Conservation (phyloP, 371 early-diverging fungal species). For the Parasitella parasitica region DNA sequence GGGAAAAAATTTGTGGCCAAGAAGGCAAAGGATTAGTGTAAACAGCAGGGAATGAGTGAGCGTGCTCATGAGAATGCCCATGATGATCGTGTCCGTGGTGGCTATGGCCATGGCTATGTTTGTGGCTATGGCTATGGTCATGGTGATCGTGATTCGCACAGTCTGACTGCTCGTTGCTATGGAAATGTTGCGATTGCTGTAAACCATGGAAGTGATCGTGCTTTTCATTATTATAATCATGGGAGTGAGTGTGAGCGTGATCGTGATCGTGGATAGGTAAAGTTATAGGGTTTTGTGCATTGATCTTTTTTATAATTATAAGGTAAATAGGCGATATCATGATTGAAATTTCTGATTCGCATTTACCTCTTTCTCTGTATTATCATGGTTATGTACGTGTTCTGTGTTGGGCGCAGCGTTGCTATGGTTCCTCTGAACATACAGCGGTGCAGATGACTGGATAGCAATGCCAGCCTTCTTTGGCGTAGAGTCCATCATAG, state of each 20-base stretch:
- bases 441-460: constrained; percentile 12
- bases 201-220: constrained; percentile 10
- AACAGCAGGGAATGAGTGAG: constrained; percentile 37
- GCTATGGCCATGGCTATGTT: constrained; percentile 20
- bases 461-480: constrained; percentile 10
- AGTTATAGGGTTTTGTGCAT: neutral
- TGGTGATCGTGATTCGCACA: constrained; percentile 14
- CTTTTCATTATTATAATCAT: constrained; percentile 8
- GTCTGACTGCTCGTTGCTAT: no score
- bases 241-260: neutral
- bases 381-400: neutral
- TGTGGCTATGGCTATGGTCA: constrained; percentile 11
- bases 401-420: neutral
- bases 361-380: neutral
- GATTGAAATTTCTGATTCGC: no score
- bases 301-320: no score
- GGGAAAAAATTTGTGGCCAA: constrained; percentile 46
- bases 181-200: constrained; percentile 18
- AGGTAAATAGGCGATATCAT: no score
- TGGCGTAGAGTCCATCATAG: neutral
- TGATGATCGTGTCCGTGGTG: constrained; percentile 24
- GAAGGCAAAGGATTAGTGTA: constrained; percentile 40
- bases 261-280: no score
- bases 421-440: constrained; percentile 2
- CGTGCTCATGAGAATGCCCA: constrained; percentile 30